These are phyloP conservation scores for Coniochaeta hoffmannii DNA, from an alignment of 2,329 filamentous ascomycete genomes.

Conservation along the genomic window DNA sequence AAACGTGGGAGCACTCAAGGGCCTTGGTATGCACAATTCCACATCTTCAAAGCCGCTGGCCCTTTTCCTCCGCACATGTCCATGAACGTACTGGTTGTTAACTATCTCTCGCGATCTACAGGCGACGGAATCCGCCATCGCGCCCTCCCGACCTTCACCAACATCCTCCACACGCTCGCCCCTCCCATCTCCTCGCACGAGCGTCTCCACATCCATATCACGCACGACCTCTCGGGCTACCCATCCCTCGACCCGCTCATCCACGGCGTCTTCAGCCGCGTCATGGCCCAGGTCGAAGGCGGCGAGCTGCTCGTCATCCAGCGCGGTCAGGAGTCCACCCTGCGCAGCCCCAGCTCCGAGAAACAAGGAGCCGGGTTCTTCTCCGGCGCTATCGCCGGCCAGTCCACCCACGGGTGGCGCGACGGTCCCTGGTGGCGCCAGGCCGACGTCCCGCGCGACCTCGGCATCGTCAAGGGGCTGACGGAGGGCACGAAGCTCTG, in stretches of 20 bases:
- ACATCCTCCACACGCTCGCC: slow-evolving; percentile 88
- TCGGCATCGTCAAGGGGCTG: slow-evolving; percentile 73
- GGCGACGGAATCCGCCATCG: slow-evolving; percentile 81
- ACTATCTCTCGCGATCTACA: slow-evolving; percentile 28
- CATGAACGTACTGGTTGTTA: slow-evolving; percentile 3
- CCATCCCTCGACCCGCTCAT: slow-evolving; percentile 90
- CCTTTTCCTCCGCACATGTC: not conserved
- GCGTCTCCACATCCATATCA: slow-evolving; percentile 93
- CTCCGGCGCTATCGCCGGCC: slow-evolving; percentile 29
- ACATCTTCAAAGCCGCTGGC: not conserved
- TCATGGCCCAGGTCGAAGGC: slow-evolving; percentile 99
- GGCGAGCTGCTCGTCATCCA: slow-evolving; percentile 92
- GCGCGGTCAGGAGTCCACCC: slow-evolving; percentile 77
- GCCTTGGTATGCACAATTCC: slow-evolving; percentile 51
- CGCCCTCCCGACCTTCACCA: slow-evolving; percentile 89
- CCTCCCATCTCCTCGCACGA: slow-evolving; percentile 96
- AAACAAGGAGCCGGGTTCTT: slow-evolving; percentile 30
- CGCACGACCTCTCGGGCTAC: slow-evolving; percentile 91
- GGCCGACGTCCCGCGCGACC: slow-evolving; percentile 59
- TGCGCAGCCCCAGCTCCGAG: slow-evolving; percentile 37
- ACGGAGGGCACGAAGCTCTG: slow-evolving; percentile 87
- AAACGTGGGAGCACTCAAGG: slow-evolving; percentile 56
- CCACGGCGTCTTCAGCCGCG: slow-evolving; percentile 82
- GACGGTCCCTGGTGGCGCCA: slow-evolving; percentile 97
- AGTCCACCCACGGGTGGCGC: slow-evolving; percentile 65